These are phyloP conservation scores for Calocybe gambosa DNA, from an alignment of 1,284 basidiomycete genomes.

Conservation along the genomic window DNA sequence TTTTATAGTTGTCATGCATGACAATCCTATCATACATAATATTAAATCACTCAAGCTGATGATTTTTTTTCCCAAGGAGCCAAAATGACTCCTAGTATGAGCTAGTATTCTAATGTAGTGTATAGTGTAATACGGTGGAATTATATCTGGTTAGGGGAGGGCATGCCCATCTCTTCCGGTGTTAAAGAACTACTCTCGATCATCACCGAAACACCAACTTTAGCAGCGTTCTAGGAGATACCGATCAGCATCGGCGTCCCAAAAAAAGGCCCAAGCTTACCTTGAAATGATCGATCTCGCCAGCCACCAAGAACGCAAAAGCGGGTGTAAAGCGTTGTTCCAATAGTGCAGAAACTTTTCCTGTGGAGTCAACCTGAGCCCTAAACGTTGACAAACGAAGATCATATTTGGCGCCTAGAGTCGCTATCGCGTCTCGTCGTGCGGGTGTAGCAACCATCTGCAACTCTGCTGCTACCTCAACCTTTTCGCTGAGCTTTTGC, in stretches of 20 bases:
- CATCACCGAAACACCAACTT: constrained; percentile 95
- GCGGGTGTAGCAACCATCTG: constrained; percentile 74
- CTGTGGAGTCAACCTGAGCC: constrained; percentile 87
- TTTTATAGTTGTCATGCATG: not conserved
- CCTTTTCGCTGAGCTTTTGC: constrained; percentile 93
- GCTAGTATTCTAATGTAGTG: constrained; percentile 8
- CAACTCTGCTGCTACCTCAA: constrained; percentile 97
- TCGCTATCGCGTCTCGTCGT: constrained; percentile 88
- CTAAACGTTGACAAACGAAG: constrained; percentile 91
- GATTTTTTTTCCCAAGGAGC: no score
- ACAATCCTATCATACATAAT: not conserved
- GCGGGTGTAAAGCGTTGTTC: constrained; percentile 96
- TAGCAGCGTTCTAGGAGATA: constrained; percentile 70
- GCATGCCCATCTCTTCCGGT: constrained; percentile 75
- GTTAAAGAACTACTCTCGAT: constrained; percentile 80
- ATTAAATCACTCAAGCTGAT: not conserved
- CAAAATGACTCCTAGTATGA: no score
- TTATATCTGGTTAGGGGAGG: constrained; percentile 36
- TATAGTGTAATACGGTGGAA: constrained; percentile 12
- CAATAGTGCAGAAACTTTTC: constrained; percentile 91
- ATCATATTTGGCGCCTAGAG: constrained; percentile 95
- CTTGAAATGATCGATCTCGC: constrained; percentile 99
- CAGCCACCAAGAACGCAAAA: constrained; percentile 91
- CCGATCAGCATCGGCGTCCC: not conserved
- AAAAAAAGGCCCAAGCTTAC: constrained; percentile 35